Percentiles rank a stretch among this genome's conserved stretches.
Conservation (phyloP, 2,329 filamentous ascomycete genomes). For the Hypomyces perniciosus region DNA sequence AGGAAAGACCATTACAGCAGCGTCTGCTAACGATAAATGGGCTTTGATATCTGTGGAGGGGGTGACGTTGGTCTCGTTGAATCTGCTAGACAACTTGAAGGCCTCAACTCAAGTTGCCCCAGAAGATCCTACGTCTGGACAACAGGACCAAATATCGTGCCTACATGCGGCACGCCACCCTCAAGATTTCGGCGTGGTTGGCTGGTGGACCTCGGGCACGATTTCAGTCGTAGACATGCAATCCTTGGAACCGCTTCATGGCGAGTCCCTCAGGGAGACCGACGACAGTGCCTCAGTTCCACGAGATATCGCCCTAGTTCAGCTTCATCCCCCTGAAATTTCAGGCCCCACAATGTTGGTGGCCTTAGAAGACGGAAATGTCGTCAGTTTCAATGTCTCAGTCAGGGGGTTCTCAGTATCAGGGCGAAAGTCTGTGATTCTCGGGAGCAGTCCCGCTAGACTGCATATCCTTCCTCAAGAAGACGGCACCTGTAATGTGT, state of each 20-base stretch:
- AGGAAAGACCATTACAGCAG: conserved; percentile 63
- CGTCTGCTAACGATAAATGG: conserved; percentile 64
- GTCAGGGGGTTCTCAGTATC: conserved; percentile 56
- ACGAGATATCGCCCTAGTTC: conserved; percentile 71
- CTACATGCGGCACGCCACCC: conserved; percentile 65
- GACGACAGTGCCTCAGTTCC: conserved; percentile 72
- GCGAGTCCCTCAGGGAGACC: conserved; percentile 53
- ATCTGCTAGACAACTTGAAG: conserved; percentile 52
- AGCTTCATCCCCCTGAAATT: conserved; percentile 58
- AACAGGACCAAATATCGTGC: conserved; percentile 72
- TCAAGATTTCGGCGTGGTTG: conserved; percentile 65
- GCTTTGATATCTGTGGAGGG: conserved; percentile 73
- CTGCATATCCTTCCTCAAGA: conserved; percentile 71
- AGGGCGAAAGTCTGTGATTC: conserved; percentile 70
- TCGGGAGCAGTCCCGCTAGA: conserved; percentile 79
- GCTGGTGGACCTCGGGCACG: conserved; percentile 80
- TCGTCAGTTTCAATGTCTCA: conserved; percentile 75
- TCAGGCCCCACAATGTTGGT: conserved; percentile 72
- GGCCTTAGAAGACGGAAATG: conserved; percentile 86
- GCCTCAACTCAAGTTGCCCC: conserved; percentile 55
- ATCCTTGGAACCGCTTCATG: conserved; percentile 59
- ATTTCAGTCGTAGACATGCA: conserved; percentile 68
- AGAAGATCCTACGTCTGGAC: conserved; percentile 33
- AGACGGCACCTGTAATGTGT: conserved; percentile 68
- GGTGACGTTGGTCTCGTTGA: conserved; percentile 62